phyloP scores from a whole-genome alignment of 1,139 yeast genomes.

The Lodderomyces metapsilosis region DNA sequence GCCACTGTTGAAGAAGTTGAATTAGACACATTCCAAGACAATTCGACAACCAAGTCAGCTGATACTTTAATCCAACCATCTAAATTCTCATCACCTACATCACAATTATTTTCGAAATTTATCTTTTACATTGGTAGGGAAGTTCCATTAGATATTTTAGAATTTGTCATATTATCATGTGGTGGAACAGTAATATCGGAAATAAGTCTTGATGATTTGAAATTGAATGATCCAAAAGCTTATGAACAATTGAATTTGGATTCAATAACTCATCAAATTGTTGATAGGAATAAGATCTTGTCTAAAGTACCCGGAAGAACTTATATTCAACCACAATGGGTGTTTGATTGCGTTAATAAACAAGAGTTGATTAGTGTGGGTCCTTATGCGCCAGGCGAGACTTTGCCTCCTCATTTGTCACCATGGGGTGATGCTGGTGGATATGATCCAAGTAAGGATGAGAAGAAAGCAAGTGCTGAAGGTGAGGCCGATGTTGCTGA shows the following conservation, averaged over 20 bases:
- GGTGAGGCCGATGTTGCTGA: constrained; percentile 49
- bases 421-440: constrained; percentile 98
- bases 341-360: constrained; percentile 87
- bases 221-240: constrained; percentile 38
- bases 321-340: constrained; percentile 97
- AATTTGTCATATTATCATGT: constrained; percentile 80
- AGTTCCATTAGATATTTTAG: constrained; percentile 89
- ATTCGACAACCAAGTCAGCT: constrained; percentile 54
- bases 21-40: constrained; percentile 70
- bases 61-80: constrained; percentile 83
- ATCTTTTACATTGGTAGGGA: constrained; percentile 91
- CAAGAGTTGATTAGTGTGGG: constrained; percentile 71
- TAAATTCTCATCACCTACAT: constrained; percentile 54
- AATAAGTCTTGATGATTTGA: constrained; percentile 77
- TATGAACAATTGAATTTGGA: constrained; percentile 56
- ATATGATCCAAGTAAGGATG: constrained; percentile 74
- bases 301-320: constrained; percentile 88
- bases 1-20: constrained; percentile 43
- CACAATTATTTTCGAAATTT: constrained; percentile 68
- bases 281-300: constrained; percentile 82
- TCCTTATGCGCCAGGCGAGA: constrained; percentile 88
- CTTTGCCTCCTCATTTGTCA: constrained; percentile 92
- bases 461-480: constrained; percentile 28
- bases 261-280: constrained; percentile 85
- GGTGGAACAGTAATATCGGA: constrained; percentile 90